Evolutionary conservation across 768 basidiomycete species (phyloP).

Genomic region (Rhizopogon roseolus): DNA sequence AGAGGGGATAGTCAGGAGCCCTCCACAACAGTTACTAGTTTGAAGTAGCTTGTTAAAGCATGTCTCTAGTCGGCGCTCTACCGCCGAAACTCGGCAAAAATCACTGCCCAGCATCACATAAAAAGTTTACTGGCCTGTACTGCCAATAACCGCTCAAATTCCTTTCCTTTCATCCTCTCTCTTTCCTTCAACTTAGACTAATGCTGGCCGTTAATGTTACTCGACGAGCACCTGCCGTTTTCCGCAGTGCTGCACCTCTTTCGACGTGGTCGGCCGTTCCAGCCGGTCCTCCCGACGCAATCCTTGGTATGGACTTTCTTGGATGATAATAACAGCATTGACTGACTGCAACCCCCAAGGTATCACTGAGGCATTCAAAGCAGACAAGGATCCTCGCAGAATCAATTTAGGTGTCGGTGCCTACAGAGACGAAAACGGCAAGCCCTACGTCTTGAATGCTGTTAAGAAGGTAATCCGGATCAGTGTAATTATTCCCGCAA

Average conservation of each 20-base stretch:
- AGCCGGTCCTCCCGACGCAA: constrained; percentile 89
- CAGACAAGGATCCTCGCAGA: constrained; percentile 86
- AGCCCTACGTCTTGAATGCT: constrained; percentile 87
- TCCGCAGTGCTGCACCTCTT: constrained; percentile 35
- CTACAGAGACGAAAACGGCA: constrained; percentile 90
- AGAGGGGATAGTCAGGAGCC: too few species aligned
- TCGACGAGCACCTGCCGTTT: constrained; percentile 44
- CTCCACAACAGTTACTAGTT: too few species aligned
- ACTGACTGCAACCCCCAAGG: constrained; percentile 38
- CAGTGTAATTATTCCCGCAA: background rate
- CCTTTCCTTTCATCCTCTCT: constrained; percentile 17
- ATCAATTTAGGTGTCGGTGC: constrained; percentile 98
- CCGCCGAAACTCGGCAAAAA: constrained; percentile 13
- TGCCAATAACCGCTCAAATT: constrained; percentile 6
- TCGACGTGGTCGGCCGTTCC: constrained; percentile 82
- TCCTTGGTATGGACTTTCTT: constrained; percentile 59
- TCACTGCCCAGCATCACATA: background rate
- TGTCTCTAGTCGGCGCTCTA: constrained; percentile 7
- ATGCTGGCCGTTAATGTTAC: constrained; percentile 42
- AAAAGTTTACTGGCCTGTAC: background rate
- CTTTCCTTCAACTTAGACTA: constrained; percentile 28
- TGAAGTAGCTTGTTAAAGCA: too few species aligned
- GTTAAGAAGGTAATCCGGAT: constrained; percentile 69
- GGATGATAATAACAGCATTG: background rate
- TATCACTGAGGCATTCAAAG: constrained; percentile 94